phyloP scores from a whole-genome alignment of 139 green algal species.

The Gonium pectorale region DNA sequence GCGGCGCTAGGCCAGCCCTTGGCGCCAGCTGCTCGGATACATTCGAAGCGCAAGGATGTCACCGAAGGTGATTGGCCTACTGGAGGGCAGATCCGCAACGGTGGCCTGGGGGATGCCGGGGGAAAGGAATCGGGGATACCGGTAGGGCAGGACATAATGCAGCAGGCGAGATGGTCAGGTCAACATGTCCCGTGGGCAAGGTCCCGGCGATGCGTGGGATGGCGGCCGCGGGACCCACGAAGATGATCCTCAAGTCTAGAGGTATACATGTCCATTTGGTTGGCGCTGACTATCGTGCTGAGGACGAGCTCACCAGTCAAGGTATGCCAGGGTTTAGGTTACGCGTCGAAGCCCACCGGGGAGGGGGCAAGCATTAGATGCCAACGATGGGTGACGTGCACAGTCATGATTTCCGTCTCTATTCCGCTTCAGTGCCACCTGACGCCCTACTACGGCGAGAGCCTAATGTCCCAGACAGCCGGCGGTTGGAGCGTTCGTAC shows the following conservation, averaged over 20 bases:
- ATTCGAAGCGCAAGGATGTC: slow-evolving; percentile 19
- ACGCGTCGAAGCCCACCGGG: too few relatives aligned
- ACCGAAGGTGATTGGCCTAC: neutral
- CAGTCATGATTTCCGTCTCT: too few relatives aligned
- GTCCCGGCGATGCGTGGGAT: neutral
- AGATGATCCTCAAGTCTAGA: too few relatives aligned
- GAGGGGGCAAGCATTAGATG: too few relatives aligned
- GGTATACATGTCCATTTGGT: too few relatives aligned
- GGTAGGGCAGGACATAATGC: neutral
- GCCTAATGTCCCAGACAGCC: neutral
- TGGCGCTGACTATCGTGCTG: too few relatives aligned
- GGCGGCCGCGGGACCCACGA: too few relatives aligned
- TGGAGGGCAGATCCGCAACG: neutral
- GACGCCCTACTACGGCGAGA: too few relatives aligned
- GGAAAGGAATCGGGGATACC: neutral
- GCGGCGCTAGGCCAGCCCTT: slow-evolving; percentile 24
- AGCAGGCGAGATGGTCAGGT: neutral
- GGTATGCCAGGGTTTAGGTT: too few relatives aligned
- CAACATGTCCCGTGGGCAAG: neutral
- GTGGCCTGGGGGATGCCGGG: neutral
- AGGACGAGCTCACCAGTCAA: too few relatives aligned
- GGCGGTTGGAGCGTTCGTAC: neutral
- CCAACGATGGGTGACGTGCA: too few relatives aligned
- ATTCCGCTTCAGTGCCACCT: too few relatives aligned
- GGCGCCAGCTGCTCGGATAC: slow-evolving; percentile 19